These are phyloP conservation scores for Harringtonia lauricola DNA, from an alignment of 2,329 filamentous ascomycete species.

Conservation along the genomic window DNA sequence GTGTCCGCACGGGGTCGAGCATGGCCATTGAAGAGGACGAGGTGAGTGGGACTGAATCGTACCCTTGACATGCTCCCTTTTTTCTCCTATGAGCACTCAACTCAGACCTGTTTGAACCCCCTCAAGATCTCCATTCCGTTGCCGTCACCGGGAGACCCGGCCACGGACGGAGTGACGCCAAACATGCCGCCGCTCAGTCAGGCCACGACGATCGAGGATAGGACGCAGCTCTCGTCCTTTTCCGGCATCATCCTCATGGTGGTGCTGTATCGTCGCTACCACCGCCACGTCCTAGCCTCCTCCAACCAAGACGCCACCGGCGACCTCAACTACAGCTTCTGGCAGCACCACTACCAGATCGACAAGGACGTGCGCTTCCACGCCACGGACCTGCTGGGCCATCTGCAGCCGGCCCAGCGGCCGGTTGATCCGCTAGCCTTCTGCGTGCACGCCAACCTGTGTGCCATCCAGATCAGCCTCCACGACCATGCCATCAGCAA, in stretches of 20 bases:
- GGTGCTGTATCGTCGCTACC: background rate
- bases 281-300: background rate
- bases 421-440: background rate
- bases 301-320: background rate
- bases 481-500: background rate
- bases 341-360: background rate
- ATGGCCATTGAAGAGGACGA: no score
- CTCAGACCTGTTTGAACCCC: background rate
- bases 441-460: background rate
- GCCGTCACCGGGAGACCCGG: background rate
- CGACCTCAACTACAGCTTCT: background rate
- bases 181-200: background rate
- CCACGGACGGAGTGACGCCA: background rate
- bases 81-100: background rate
- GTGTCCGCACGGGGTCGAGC: no score
- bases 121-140: background rate
- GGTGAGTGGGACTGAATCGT: no score
- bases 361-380: background rate
- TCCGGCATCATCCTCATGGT: background rate
- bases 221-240: background rate
- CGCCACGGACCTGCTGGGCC: background rate
- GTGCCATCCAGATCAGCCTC: background rate
- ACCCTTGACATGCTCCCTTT: background rate
- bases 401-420: background rate
- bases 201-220: background rate